phyloP scores from a whole-genome alignment of 2,329 filamentous ascomycete species.

The Pestalotiopsis sp. region DNA sequence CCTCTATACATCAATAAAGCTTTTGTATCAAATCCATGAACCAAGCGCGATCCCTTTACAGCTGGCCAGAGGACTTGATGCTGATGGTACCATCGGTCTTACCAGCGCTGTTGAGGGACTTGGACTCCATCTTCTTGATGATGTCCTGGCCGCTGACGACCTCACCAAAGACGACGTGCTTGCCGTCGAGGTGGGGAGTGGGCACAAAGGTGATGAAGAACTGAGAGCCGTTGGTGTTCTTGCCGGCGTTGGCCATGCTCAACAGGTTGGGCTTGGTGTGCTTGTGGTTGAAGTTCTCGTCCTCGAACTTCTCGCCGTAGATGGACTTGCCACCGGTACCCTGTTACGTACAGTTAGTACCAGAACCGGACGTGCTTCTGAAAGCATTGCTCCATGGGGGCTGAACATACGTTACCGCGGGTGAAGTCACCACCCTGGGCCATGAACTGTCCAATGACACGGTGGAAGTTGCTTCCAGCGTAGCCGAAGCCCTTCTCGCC shows the following conservation, averaged over 20 bases:
- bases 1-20: not conserved
- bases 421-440: slow-evolving; percentile 96
- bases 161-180: slow-evolving; percentile 85
- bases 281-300: slow-evolving; percentile 85
- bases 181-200: slow-evolving; percentile 82
- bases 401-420: slow-evolving; percentile 75
- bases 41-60: not conserved
- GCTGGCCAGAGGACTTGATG: not conserved
- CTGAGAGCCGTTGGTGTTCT: slow-evolving; percentile 97
- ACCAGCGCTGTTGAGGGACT: slow-evolving; percentile 56
- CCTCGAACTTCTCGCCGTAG: slow-evolving; percentile 91
- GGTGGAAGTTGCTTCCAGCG: slow-evolving; percentile 83
- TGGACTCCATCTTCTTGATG: slow-evolving; percentile 26
- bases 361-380: not conserved
- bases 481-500: slow-evolving; percentile 82
- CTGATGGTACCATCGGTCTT: slow-evolving; percentile 63
- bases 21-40: not conserved
- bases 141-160: slow-evolving; percentile 45
- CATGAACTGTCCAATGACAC: slow-evolving; percentile 92
- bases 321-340: slow-evolving; percentile 91
- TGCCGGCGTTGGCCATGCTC: slow-evolving; percentile 94
- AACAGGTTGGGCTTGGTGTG: slow-evolving; percentile 78
- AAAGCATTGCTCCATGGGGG: not conserved
- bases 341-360: slow-evolving; percentile 42
- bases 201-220: slow-evolving; percentile 96